Evolutionary conservation across 179 eudicot species (phyloP).

Genomic region (Heliamphora pulchella): DNA sequence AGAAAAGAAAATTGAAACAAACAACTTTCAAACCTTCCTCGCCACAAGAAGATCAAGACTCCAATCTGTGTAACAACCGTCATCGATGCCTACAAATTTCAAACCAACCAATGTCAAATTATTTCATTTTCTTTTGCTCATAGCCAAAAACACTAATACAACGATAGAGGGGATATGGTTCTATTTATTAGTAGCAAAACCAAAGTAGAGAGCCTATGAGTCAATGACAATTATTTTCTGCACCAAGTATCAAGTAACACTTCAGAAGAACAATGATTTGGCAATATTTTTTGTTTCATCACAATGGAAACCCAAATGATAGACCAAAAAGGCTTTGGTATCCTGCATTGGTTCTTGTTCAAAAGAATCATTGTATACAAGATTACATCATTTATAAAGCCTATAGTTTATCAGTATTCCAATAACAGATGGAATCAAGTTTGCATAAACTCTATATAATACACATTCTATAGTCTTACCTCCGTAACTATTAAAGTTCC

Average conservation of each 20-base stretch:
- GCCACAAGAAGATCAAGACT: constrained; percentile 74
- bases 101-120: constrained; percentile 1
- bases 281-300: not conserved
- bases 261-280: not conserved
- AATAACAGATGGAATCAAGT: not conserved
- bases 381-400: not conserved
- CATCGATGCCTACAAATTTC: constrained; percentile 48
- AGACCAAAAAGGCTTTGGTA: not conserved
- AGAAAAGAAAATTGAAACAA: not conserved
- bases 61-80: constrained; percentile 88
- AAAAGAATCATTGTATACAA: constrained; percentile 5
- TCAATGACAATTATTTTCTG: not conserved
- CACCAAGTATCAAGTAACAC: constrained; percentile 5
- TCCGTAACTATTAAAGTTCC: constrained; percentile 92
- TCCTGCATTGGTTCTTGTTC: not conserved
- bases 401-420: not conserved
- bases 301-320: not conserved
- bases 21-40: constrained; percentile 47
- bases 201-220: not conserved
- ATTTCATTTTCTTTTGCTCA: not conserved
- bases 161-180: not conserved
- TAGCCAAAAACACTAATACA: not conserved
- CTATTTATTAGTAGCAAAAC: not conserved
- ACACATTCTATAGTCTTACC: constrained; percentile 36
- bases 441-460: not conserved